A percentile compares a stretch with the other conserved stretches of the same genome.
phyloP scores from a whole-genome alignment of 352 stramenopile genomes.

The Pythium dissotocum region DNA sequence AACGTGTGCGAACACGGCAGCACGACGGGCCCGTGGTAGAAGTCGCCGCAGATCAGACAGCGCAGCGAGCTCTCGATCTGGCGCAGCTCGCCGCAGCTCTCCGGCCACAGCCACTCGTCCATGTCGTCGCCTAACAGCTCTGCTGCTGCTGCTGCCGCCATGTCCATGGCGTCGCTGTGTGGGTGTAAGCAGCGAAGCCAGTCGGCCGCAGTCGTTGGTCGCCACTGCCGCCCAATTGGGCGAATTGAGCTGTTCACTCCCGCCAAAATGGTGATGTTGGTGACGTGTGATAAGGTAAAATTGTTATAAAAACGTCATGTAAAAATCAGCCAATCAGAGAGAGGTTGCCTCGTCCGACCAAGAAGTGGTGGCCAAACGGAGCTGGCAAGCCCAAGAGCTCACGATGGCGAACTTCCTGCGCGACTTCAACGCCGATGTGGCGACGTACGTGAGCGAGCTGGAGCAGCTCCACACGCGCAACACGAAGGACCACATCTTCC shows the following conservation, averaged over 20 bases:
- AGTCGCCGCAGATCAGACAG: slow-evolving; percentile 84
- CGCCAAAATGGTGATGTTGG: slow-evolving; percentile 21
- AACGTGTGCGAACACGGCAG: slow-evolving; percentile 81
- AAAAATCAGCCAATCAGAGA: slow-evolving; percentile 25
- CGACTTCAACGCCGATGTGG: slow-evolving; percentile 56
- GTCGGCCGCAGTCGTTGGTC: neutral
- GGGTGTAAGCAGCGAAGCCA: neutral
- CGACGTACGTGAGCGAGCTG: slow-evolving; percentile 56
- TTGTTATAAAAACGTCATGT: slow-evolving; percentile 2
- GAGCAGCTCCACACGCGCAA: slow-evolving; percentile 60
- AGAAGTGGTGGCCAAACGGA: slow-evolving; percentile 10
- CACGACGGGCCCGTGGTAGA: slow-evolving; percentile 79
- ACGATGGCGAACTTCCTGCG: slow-evolving; percentile 57
- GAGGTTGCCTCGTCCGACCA: neutral
- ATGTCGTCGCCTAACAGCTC: slow-evolving; percentile 29
- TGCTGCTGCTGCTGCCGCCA: slow-evolving; percentile 12
- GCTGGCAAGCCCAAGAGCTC: neutral
- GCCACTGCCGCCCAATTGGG: slow-evolving; percentile 3
- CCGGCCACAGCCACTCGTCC: slow-evolving; percentile 83
- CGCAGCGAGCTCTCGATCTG: slow-evolving; percentile 76
- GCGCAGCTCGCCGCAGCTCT: slow-evolving; percentile 51
- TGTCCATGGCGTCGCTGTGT: neutral
- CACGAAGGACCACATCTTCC: slow-evolving; percentile 55
- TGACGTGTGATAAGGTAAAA: slow-evolving; percentile 19
- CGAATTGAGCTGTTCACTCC: slow-evolving; percentile 24